phyloP scores from a whole-genome alignment of 2,329 filamentous ascomycete genomes.

The Alternaria brassicicola region DNA sequence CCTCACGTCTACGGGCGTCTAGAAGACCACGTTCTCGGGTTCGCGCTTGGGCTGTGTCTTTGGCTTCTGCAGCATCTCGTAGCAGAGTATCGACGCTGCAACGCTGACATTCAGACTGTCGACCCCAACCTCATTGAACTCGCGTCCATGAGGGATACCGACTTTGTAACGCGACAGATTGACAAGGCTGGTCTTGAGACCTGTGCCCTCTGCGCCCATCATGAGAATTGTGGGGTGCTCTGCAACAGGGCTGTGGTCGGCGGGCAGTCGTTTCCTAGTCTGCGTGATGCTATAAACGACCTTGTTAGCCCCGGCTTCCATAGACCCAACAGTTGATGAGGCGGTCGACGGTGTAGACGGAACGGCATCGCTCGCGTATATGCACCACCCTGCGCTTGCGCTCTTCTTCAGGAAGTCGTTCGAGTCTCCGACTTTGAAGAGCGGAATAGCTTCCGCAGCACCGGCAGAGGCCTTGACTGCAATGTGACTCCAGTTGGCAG shows the following conservation, averaged over 20 bases:
- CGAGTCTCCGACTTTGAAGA: conserved; percentile 73
- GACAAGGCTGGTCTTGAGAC: conserved; percentile 35
- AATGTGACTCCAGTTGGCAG: conserved; percentile 75
- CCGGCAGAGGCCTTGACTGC: conserved; percentile 88
- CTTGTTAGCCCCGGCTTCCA: conserved; percentile 30
- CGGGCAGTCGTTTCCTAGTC: conserved; percentile 25
- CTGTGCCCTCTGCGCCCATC: conserved; percentile 55
- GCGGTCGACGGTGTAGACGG: conserved; percentile 11
- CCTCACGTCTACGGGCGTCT: not conserved
- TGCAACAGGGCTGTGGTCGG: conserved; percentile 37
- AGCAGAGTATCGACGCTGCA: conserved; percentile 77
- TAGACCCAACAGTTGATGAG: not conserved
- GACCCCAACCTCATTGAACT: conserved; percentile 61
- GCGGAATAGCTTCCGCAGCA: conserved; percentile 77
- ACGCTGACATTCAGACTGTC: conserved; percentile 96
- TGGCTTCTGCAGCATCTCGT: conserved; percentile 66
- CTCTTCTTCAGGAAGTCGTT: conserved; percentile 73
- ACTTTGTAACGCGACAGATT: conserved; percentile 68
- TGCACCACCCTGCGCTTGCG: conserved; percentile 75
- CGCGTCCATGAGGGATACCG: conserved; percentile 64
- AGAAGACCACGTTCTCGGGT: conserved; percentile 31
- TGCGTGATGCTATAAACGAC: conserved; percentile 35
- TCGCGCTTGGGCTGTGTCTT: conserved; percentile 14
- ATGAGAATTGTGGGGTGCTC: conserved; percentile 75
- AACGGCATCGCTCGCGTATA: conserved; percentile 71